Evolutionary conservation across 768 basidiomycete genomes (phyloP).

Genomic region (Sutorius australiensis): DNA sequence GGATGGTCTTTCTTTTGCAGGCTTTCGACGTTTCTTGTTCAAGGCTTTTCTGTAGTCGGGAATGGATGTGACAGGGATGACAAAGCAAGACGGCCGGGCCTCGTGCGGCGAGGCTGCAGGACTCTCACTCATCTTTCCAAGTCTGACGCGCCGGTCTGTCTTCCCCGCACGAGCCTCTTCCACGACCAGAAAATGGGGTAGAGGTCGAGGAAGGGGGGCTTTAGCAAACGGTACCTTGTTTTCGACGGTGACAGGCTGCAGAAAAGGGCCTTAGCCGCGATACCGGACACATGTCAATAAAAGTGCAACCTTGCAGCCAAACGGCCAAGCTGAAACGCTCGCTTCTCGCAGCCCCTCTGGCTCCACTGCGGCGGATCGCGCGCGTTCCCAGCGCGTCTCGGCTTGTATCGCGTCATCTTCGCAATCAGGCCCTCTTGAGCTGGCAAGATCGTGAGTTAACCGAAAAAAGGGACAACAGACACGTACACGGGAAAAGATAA

Average conservation of each 20-base stretch:
- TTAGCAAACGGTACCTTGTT: slow-evolving; percentile 9
- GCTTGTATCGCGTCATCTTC: slow-evolving; percentile 48
- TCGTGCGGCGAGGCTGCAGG: slow-evolving; percentile 23
- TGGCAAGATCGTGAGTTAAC: slow-evolving; percentile 16
- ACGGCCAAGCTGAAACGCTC: slow-evolving; percentile 15
- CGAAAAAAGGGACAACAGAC: background rate
- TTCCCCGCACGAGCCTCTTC: slow-evolving; percentile 15
- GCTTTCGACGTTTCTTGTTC: slow-evolving; percentile 11
- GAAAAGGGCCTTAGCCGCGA: background rate
- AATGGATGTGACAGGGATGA: slow-evolving; percentile 17
- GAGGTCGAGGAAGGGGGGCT: background rate
- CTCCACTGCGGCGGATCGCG: slow-evolving; percentile 41
- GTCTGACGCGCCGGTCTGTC: background rate
- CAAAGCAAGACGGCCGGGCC: slow-evolving; percentile 10
- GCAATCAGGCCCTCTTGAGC: slow-evolving; percentile 45
- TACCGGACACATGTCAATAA: background rate
- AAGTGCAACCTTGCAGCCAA: slow-evolving; percentile 18
- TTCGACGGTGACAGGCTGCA: slow-evolving; percentile 8
- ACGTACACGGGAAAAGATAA: slow-evolving; percentile 36
- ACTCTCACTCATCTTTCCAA: background rate
- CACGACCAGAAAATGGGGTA: slow-evolving; percentile 22
- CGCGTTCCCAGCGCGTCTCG: slow-evolving; percentile 37
- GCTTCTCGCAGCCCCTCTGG: slow-evolving; percentile 22
- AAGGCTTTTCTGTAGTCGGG: background rate
- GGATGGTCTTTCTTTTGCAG: slow-evolving; percentile 12